Percentiles rank a stretch among this genome's conserved stretches.
phyloP scores from a whole-genome alignment of 2,329 filamentous ascomycete genomes.

The Phialocephala subalpina region DNA sequence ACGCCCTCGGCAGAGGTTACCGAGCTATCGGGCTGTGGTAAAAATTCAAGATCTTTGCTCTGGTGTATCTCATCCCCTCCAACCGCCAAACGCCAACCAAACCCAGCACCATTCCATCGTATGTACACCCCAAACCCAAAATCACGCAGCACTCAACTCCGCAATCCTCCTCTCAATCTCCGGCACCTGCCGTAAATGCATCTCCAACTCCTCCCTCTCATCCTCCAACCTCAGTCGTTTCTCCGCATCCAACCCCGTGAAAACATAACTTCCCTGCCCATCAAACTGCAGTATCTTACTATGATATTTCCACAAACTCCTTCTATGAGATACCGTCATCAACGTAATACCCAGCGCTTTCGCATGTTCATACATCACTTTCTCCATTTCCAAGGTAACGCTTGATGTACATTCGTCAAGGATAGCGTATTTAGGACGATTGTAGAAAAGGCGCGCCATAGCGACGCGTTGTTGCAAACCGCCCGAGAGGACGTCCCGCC shows the following conservation, averaged over 20 bases:
- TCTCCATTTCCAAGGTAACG: constrained; percentile 94
- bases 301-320: constrained; percentile 97
- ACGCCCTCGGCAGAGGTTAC: too few relatives aligned
- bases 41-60: too few relatives aligned
- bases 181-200: constrained; percentile 83
- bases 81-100: background rate
- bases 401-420: constrained; percentile 95
- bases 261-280: constrained; percentile 90
- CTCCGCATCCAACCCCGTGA: constrained; percentile 89
- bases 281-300: constrained; percentile 95
- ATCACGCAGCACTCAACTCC: constrained; percentile 68
- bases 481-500: constrained; percentile 91
- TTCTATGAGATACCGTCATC: constrained; percentile 93
- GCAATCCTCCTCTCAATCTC: constrained; percentile 86
- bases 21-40: too few relatives aligned
- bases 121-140: background rate
- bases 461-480: constrained; percentile 95
- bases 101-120: background rate
- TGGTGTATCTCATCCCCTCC: too few relatives aligned
- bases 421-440: constrained; percentile 91
- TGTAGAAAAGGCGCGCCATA: constrained; percentile 96
- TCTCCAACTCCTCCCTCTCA: constrained; percentile 93
- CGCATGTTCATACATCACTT: constrained; percentile 96
- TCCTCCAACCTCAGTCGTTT: constrained; percentile 86
- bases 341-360: constrained; percentile 91